phyloP scores from a whole-genome alignment of 139 green algal genomes.

The Haematococcus lacustris region DNA sequence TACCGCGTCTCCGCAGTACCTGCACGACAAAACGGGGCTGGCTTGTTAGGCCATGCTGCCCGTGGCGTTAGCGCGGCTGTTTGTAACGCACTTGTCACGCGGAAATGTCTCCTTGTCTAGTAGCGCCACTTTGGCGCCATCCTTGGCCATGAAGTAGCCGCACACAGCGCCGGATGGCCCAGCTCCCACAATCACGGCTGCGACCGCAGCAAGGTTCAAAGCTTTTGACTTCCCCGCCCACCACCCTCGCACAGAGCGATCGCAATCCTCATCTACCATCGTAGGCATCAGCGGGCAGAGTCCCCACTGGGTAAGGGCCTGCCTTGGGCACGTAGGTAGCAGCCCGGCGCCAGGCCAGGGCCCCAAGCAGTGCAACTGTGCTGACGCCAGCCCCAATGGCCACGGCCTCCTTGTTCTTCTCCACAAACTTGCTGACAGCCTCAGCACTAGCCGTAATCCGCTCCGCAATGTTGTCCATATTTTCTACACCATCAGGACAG shows the following conservation, averaged over 20 bases:
- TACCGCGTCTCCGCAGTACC: conserved; percentile 73
- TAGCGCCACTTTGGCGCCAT: conserved; percentile 70
- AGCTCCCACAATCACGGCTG: conserved; percentile 74
- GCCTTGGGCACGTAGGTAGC: conserved; percentile 30
- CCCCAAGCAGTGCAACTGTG: conserved; percentile 9
- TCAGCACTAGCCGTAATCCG: neutral
- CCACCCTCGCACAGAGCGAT: neutral
- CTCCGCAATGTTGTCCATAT: no score
- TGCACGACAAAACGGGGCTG: conserved; percentile 23
- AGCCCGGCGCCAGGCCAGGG: conserved; percentile 27
- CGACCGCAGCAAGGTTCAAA: neutral
- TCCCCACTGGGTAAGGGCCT: conserved; percentile 44
- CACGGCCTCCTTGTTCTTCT: conserved; percentile 31
- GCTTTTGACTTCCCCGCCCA: neutral
- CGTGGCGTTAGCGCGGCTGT: no score
- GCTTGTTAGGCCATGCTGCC: no score
- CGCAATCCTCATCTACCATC: no score
- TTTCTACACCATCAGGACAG: no score
- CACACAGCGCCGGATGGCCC: conserved; percentile 69
- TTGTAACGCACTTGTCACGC: conserved; percentile 45
- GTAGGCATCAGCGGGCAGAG: conserved; percentile 65
- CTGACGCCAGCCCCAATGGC: conserved; percentile 25
- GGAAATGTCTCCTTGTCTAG: conserved; percentile 86
- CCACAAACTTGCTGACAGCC: conserved; percentile 9
- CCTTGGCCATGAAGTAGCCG: conserved; percentile 64